Evolutionary conservation across 441 rosid species (phyloP).

Genomic region (Capsella rubella): DNA sequence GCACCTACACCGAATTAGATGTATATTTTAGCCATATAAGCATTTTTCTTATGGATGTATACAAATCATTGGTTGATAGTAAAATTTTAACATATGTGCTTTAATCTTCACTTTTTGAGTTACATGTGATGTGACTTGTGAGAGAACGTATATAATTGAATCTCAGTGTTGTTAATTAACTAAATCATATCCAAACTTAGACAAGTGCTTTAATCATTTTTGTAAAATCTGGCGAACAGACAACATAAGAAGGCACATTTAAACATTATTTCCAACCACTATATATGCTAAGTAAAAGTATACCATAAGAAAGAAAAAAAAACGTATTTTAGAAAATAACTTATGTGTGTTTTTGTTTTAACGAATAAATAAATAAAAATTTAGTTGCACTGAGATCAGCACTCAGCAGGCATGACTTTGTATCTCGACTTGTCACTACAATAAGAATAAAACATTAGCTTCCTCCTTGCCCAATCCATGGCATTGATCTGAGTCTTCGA

Average conservation of each 20-base stretch:
- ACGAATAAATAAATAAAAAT: background rate
- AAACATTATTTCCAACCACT: conserved; percentile 4
- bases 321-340: background rate
- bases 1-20: background rate
- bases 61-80: too few relatives aligned
- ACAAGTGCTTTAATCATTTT: background rate
- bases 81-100: too few relatives aligned
- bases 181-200: background rate
- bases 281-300: background rate
- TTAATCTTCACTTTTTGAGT: too few relatives aligned
- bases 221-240: background rate
- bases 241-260: background rate
- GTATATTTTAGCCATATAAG: conserved; percentile 1
- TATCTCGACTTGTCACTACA: conserved; percentile 73
- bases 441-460: conserved; percentile 91
- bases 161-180: background rate
- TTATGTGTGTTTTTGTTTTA: background rate
- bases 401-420: conserved; percentile 81
- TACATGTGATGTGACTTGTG: too few relatives aligned
- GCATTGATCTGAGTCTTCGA: conserved; percentile 69
- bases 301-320: background rate
- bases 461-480: conserved; percentile 87
- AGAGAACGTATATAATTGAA: background rate
- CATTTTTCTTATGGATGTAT: background rate
- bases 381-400: conserved; percentile 45